Percentiles rank a stretch among this genome's conserved stretches.
Conservation (phyloP, 176 grass and related monocot genomes). For the Paspalum vaginatum region DNA sequence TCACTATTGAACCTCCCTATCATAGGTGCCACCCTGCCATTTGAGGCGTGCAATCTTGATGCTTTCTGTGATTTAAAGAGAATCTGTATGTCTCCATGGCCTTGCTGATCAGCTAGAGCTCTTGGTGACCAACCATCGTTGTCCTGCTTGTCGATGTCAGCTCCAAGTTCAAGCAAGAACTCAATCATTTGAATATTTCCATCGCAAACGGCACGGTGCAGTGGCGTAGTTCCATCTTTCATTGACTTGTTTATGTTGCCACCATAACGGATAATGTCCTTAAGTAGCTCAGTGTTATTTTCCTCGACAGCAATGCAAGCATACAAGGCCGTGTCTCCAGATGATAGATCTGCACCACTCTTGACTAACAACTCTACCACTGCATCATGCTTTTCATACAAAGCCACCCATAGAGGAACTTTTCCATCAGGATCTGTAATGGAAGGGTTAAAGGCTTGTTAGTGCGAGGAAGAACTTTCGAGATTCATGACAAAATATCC, state of each 20-base stretch:
- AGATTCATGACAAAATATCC: neutral
- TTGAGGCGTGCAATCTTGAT: neutral
- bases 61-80: constrained; percentile 54
- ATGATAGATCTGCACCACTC: constrained; percentile 64
- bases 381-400: constrained; percentile 60
- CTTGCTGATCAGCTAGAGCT: constrained; percentile 84
- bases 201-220: constrained; percentile 80
- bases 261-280: constrained; percentile 60
- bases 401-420: constrained; percentile 84
- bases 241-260: constrained; percentile 47
- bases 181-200: constrained; percentile 62
- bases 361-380: constrained; percentile 61
- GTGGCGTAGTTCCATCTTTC: constrained; percentile 66
- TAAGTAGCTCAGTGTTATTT: constrained; percentile 59
- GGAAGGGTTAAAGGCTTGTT: constrained; percentile 21
- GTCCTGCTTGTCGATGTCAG: constrained; percentile 59
- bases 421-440: constrained; percentile 76
- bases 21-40: constrained; percentile 2
- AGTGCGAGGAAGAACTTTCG: constrained; percentile 30
- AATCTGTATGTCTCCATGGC: constrained; percentile 69
- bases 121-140: constrained; percentile 63
- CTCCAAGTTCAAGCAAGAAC: constrained; percentile 66
- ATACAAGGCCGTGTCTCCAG: constrained; percentile 58
- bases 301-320: constrained; percentile 65
- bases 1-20: constrained; percentile 74